Evolutionary conservation across 2,329 filamentous ascomycete species (phyloP), one percentile per base, ranked within the genome.

Genomic region (Cercospora sojina): DNA sequence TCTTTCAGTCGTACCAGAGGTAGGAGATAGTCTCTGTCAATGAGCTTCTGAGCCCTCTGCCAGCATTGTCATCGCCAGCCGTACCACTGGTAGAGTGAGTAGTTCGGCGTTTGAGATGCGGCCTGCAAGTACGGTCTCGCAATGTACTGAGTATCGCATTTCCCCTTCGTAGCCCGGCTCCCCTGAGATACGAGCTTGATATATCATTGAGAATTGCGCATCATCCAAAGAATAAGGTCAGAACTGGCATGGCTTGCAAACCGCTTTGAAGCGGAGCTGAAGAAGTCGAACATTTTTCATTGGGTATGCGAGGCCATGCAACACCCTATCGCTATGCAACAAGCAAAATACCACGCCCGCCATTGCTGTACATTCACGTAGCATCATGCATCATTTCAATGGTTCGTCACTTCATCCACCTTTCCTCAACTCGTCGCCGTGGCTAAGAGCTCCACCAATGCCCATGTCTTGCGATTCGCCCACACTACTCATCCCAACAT

Each of bases 391-490:
- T 41, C 35, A 16, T 31, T n/a, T 27, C 10, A 25, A 55, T 41
- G 13, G 13, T 47, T 25, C 55, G 35, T 31, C 20, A 25, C 13
- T 31, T 51, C 62, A 59, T 31, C 49, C 38, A 13, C 58, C 58
- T 62, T 59, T 66, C 25, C 49, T 61, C n/a, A 57, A 49, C 57
- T 31, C 56, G 57, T 64, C 66, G 12, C 64, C 66, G 9, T 64
- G 31, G 58, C 49, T 62, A 31, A 47, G 55, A 5, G 62, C 62
- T 18, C 66, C 66, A 29, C 62, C 68, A 31, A 67, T 53, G 18
- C 69, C 68, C 12, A 41, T 27, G 23, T 67, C 70, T 32, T 67
- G 68, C 38, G 60, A 62, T 47, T 66, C 68, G 3, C 49, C 60
- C n/a, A 62, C 57, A 9, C 65, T 67, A 59, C 64, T 56, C 69